These are phyloP conservation scores for Talaromyces funiculosus DNA, from an alignment of 2,329 filamentous ascomycete species.

Conservation along the genomic window DNA sequence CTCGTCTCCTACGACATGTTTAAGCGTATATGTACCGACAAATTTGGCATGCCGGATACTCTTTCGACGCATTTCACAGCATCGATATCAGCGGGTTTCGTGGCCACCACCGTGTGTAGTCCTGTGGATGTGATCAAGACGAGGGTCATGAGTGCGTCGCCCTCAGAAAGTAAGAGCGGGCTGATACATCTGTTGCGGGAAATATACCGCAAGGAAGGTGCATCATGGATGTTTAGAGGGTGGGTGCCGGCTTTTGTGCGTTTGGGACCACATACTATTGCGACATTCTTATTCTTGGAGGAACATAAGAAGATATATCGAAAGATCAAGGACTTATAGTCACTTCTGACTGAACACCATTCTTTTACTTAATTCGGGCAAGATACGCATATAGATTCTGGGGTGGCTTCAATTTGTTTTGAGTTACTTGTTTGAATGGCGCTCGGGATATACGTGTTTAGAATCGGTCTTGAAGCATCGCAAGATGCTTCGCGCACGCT, in stretches of 20 bases:
- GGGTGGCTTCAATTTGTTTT: too few relatives aligned
- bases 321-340: constrained; percentile 25
- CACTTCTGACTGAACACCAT: not conserved
- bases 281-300: constrained; percentile 62
- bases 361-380: not conserved
- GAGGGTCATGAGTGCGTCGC: constrained; percentile 55
- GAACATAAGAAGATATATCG: constrained; percentile 62
- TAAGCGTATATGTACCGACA: constrained; percentile 52
- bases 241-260: constrained; percentile 64
- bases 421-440: not conserved
- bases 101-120: constrained; percentile 62
- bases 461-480: not conserved
- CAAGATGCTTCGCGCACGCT: not conserved
- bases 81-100: constrained; percentile 58
- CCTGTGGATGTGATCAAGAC: constrained; percentile 65
- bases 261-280: constrained; percentile 60
- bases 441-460: constrained; percentile 6
- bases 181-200: constrained; percentile 48
- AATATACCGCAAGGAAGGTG: constrained; percentile 53
- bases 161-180: constrained; percentile 36
- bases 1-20: constrained; percentile 60
- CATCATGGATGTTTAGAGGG: constrained; percentile 60
- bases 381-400: not conserved
- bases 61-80: constrained; percentile 58
- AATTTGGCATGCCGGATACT: constrained; percentile 50